Percentiles rank a stretch among this genome's conserved stretches.
Conservation (phyloP, 495 filamentous ascomycete genomes). For the Xylaria castorea region DNA sequence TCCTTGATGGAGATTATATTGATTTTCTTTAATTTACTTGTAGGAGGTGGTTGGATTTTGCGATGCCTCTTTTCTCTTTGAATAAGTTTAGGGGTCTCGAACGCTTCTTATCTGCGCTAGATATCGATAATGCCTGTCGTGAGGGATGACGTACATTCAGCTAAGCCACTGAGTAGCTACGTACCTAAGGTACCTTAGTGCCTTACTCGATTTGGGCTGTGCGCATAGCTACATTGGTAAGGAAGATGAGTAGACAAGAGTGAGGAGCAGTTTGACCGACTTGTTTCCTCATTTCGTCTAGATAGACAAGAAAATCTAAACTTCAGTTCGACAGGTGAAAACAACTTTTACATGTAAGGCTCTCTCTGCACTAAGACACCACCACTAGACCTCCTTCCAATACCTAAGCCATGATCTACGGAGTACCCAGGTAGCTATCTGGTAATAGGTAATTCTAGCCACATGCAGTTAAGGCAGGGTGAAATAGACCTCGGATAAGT, state of each 20-base stretch:
- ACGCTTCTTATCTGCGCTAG: constrained; percentile 7
- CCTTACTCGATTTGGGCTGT: not conserved
- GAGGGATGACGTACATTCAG: constrained; percentile 18
- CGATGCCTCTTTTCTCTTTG: not conserved
- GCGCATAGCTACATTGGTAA: no score
- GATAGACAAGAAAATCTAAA: no score
- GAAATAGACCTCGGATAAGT: constrained; percentile 5
- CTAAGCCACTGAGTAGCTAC: constrained; percentile 9
- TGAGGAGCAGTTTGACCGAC: no score
- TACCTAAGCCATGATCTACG: no score
- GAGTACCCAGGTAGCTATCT: no score
- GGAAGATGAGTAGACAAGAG: no score
- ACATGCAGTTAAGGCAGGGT: not conserved
- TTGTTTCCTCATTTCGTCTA: no score
- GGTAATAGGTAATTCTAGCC: no score
- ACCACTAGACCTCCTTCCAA: no score
- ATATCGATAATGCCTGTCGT: constrained; percentile 9
- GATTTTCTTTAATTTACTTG: not conserved
- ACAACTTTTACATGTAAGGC: no score
- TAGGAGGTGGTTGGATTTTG: not conserved
- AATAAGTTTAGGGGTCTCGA: not conserved
- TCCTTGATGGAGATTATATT: not conserved
- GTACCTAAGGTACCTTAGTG: not conserved
- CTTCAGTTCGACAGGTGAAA: no score
- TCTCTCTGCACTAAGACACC: no score